Evolutionary conservation across 371 early-diverging fungal genomes (phyloP).

Genomic region (Neoconidiobolus thromboides): DNA sequence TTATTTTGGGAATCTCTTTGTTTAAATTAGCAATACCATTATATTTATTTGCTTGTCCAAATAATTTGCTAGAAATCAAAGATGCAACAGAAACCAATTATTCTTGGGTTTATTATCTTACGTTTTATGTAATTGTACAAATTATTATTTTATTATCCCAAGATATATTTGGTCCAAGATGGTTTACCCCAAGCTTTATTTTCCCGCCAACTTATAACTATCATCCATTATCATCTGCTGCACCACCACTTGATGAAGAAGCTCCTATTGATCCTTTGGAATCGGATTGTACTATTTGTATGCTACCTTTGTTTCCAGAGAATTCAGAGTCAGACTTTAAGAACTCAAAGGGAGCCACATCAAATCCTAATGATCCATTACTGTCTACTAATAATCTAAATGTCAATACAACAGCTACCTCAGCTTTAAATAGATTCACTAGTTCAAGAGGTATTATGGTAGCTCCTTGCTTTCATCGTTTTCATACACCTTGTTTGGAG

Average conservation of each 20-base stretch:
- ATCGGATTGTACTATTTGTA: conserved; percentile 5
- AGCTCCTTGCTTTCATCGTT: conserved; percentile 1
- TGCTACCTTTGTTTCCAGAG: neutral
- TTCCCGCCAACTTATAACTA: conserved; percentile 1
- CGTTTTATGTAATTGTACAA: neutral
- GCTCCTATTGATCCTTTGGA: neutral
- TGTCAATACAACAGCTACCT: neutral
- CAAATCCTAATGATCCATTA: neutral
- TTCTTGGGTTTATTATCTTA: conserved; percentile 1
- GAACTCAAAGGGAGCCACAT: neutral
- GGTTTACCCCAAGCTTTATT: neutral
- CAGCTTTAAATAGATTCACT: neutral
- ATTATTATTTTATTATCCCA: neutral
- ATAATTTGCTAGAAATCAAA: neutral
- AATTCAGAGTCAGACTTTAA: neutral
- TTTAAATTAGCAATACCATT: neutral
- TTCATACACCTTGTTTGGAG: conserved; percentile 3
- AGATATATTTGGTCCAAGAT: conserved; percentile 1
- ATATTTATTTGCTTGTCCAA: conserved; percentile 1
- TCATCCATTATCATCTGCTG: neutral
- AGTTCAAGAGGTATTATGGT: neutral
- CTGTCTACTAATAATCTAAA: neutral
- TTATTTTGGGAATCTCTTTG: neutral
- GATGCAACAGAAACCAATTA: neutral
- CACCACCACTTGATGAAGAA: neutral